Conservation (phyloP, 202 grass and related monocot genomes). For the Eragrostis tef region DNA sequence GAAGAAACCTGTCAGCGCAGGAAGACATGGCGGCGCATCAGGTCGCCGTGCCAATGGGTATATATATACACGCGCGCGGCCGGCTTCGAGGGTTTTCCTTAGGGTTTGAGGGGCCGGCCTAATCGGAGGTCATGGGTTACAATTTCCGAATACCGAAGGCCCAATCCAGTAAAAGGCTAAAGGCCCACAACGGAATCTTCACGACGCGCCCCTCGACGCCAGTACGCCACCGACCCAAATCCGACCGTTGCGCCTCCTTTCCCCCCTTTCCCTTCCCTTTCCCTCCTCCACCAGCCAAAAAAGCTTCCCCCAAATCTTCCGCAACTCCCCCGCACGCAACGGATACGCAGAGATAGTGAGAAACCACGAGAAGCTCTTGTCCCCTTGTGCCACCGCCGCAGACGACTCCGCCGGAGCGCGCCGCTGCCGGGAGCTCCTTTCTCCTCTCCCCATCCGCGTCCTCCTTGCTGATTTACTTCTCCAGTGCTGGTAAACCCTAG, state of each 20-base stretch:
- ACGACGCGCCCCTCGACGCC: too few species aligned
- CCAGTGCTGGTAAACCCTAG: conserved; percentile 35
- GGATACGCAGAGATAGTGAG: neutral
- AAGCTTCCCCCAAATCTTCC: neutral
- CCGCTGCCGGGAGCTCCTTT: too few species aligned
- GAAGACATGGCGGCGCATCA: neutral
- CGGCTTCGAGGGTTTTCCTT: neutral
- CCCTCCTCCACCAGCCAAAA: neutral
- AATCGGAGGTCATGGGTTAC: neutral
- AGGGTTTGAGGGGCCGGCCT: conserved; percentile 41
- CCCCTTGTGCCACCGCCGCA: neutral
- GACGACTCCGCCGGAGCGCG: neutral
- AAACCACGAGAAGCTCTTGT: neutral
- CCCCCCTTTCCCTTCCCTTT: too few species aligned
- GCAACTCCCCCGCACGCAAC: neutral
- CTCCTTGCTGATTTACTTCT: neutral
- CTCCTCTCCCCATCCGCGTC: too few species aligned
- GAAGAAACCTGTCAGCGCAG: neutral
- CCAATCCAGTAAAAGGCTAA: neutral
- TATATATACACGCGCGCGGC: neutral
- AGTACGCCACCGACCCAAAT: conserved; percentile 16
- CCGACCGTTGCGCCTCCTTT: conserved; percentile 42
- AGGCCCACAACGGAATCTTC: neutral
- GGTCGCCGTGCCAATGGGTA: neutral
- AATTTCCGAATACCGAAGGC: neutral